These are phyloP conservation scores for Nannizzia gypsea DNA, from an alignment of 2,329 filamentous ascomycete genomes.

Conservation along the genomic window DNA sequence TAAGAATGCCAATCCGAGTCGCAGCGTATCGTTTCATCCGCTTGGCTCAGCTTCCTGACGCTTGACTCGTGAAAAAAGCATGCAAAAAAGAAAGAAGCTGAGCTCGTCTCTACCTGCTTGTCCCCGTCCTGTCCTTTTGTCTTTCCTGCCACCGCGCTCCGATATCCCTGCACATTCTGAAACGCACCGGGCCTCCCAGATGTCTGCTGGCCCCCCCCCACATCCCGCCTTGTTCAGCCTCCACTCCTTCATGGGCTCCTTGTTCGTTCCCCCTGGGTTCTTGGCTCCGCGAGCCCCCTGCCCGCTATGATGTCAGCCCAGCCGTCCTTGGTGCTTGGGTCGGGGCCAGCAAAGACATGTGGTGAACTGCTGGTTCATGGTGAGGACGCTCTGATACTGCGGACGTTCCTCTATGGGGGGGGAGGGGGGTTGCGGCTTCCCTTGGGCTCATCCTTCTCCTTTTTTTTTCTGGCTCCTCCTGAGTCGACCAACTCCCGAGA, in stretches of 20 bases:
- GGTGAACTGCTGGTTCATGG: neutral
- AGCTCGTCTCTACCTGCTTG: neutral
- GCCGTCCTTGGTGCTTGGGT: neutral
- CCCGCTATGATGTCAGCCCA: neutral
- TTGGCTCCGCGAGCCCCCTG: neutral
- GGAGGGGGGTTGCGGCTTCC: neutral
- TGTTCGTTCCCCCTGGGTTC: neutral
- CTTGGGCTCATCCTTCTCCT: too few species aligned
- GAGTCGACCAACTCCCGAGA: neutral
- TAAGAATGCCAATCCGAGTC: neutral
- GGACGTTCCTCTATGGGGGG: too few species aligned
- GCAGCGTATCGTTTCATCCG: neutral
- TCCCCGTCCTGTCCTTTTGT: neutral
- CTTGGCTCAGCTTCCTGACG: neutral
- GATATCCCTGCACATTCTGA: slow-evolving; percentile 5
- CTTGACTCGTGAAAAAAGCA: neutral
- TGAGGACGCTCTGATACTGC: neutral
- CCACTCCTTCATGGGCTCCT: neutral
- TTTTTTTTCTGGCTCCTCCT: too few species aligned
- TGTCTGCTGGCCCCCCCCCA: neutral
- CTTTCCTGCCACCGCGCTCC: neutral
- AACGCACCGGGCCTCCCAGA: slow-evolving; percentile 2
- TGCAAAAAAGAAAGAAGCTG: neutral
- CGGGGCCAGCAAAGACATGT: neutral
- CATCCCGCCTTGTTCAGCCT: slow-evolving; percentile 5